A percentile compares a stretch with the other conserved stretches of the same genome.
Evolutionary conservation across 148 eudicot species (phyloP).

Genomic region (Talinum fruticosum): DNA sequence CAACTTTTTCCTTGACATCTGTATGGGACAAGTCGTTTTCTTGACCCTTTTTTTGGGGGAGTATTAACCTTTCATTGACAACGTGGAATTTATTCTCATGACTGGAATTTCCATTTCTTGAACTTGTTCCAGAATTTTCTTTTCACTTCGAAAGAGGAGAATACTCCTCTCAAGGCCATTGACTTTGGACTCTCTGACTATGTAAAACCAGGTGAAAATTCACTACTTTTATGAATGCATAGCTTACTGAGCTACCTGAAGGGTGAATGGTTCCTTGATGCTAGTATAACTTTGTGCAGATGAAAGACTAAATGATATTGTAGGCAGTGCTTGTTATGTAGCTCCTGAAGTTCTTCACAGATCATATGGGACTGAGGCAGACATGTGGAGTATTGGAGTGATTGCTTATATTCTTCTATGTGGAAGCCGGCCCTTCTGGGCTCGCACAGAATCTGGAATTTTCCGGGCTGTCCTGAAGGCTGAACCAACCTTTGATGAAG

Average conservation of each 20-base stretch:
- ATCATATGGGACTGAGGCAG: constrained; percentile 96
- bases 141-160: constrained; percentile 68
- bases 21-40: too few species aligned
- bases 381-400: constrained; percentile 99
- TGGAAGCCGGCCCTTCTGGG: constrained; percentile 96
- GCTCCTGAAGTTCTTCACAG: constrained; percentile 97
- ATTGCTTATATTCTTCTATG: constrained; percentile 94
- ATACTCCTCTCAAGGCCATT: constrained; percentile 79
- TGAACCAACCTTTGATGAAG: constrained; percentile 85
- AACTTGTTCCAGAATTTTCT: constrained; percentile 77
- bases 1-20: not conserved
- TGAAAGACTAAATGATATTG: constrained; percentile 89
- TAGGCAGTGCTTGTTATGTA: constrained; percentile 96
- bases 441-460: constrained; percentile 91
- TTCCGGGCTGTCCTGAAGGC: constrained; percentile 88
- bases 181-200: constrained; percentile 97
- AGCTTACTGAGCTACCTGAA: not conserved
- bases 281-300: constrained; percentile 45
- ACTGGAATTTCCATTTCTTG: not conserved
- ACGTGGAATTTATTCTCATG: not conserved
- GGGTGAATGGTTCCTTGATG: constrained; percentile 24
- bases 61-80: too few species aligned
- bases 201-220: constrained; percentile 82
- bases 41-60: too few species aligned
- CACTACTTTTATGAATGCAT: not conserved